Percentiles rank a stretch among this genome's conserved stretches.
Evolutionary conservation across 768 basidiomycete species (phyloP).

Genomic region (Xerocomellus chrysenteron): DNA sequence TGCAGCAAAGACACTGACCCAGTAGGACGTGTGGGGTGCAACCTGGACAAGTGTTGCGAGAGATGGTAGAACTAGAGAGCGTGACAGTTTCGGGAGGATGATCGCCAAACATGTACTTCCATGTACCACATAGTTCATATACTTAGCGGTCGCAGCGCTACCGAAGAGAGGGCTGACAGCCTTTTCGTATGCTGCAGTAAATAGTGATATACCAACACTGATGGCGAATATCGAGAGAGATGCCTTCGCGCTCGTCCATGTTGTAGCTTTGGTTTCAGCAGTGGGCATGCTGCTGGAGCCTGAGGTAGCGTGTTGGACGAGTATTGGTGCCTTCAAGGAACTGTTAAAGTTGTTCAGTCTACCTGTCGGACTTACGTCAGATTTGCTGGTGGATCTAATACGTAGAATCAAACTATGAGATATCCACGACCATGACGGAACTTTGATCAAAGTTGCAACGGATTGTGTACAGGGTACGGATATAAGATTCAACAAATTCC

Average conservation of each 20-base stretch:
- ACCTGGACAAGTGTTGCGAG: slow-evolving; percentile 43
- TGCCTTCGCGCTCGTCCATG: slow-evolving; percentile 14
- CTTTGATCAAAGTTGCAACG: neutral
- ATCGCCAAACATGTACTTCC: slow-evolving; percentile 37
- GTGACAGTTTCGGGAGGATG: slow-evolving; percentile 30
- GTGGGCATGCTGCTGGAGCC: slow-evolving; percentile 3
- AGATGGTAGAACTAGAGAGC: slow-evolving; percentile 22
- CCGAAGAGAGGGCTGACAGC: slow-evolving; percentile 72
- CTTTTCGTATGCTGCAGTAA: slow-evolving; percentile 60
- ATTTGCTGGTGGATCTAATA: neutral
- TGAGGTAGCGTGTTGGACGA: neutral
- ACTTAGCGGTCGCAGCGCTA: slow-evolving; percentile 49
- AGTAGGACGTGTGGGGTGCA: slow-evolving; percentile 67
- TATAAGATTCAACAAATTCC: neutral
- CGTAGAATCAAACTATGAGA: neutral
- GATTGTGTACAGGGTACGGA: neutral
- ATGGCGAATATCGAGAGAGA: slow-evolving; percentile 29
- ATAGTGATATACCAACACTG: slow-evolving; percentile 47
- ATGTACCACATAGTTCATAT: slow-evolving; percentile 43
- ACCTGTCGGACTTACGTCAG: neutral
- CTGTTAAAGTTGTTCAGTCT: too few relatives aligned
- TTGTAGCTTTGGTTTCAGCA: neutral
- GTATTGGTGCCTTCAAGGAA: neutral
- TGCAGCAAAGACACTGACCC: slow-evolving; percentile 59
- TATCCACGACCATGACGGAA: too few relatives aligned